A percentile compares a stretch with the other conserved stretches of the same genome.
These are phyloP conservation scores for Pezicula rhizophila DNA, from an alignment of 2,329 filamentous ascomycete genomes.

Conservation along the genomic window DNA sequence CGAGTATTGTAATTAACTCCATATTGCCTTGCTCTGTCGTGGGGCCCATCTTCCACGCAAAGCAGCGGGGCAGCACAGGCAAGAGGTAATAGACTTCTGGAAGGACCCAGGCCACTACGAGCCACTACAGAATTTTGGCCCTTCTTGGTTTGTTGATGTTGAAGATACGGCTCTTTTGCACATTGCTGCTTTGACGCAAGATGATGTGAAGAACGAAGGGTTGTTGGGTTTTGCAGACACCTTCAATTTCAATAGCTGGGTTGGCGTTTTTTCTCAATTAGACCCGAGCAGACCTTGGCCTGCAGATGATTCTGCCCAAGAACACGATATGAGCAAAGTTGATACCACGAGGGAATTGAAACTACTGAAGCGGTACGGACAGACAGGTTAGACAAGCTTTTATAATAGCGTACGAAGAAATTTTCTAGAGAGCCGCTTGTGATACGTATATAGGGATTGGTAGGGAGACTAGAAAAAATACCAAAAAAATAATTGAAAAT, in stretches of 20 bases:
- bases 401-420: no score
- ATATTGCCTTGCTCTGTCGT: constrained; percentile 27
- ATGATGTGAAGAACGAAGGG: constrained; percentile 20
- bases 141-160: constrained; percentile 18
- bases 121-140: background rate
- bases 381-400: no score
- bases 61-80: background rate
- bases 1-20: constrained; percentile 14
- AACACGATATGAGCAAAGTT: no score
- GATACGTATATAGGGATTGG: no score
- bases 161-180: constrained; percentile 25
- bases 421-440: no score
- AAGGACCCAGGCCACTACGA: background rate
- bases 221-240: constrained; percentile 22
- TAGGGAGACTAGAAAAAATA: no score
- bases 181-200: constrained; percentile 22
- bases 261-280: no score
- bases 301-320: no score
- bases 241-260: constrained; percentile 11
- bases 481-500: no score
- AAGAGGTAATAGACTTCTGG: background rate
- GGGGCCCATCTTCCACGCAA: constrained; percentile 18
- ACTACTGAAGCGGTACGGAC: no score
- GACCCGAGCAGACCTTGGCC: no score
- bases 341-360: no score